Conservation (phyloP, 2,329 filamentous ascomycete species). For the Ceratocystiopsis minuta region DNA sequence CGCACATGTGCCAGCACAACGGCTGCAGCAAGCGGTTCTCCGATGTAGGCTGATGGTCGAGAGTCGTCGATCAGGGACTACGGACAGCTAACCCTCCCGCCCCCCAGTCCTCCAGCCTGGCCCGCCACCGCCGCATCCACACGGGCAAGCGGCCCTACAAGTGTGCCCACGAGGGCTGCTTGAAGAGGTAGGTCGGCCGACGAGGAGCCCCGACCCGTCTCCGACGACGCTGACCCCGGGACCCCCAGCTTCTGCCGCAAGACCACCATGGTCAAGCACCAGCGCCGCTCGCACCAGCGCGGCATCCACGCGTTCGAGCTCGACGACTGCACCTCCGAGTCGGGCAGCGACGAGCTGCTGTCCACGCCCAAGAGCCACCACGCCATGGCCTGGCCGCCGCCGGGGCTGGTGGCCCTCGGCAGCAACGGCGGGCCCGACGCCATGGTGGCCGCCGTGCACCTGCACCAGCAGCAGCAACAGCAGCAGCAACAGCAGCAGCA, state of each 20-base stretch:
- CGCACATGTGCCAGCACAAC: conserved; percentile 46
- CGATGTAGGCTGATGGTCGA: conserved; percentile 33
- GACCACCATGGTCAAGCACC: conserved; percentile 53
- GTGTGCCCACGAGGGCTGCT: conserved; percentile 41
- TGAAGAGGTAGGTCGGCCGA: conserved; percentile 32
- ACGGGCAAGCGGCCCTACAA: conserved; percentile 49
- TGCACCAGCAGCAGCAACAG: no score
- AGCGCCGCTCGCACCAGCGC: conserved; percentile 42
- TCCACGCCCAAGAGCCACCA: conserved; percentile 38
- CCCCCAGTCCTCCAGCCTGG: conserved; percentile 42
- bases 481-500: no score
- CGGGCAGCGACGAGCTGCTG: conserved; percentile 39
- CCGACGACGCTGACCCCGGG: no score
- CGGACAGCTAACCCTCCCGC: no score
- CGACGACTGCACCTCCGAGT: conserved; percentile 37
- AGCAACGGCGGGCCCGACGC: conserved; percentile 9
- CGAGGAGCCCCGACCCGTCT: no score
- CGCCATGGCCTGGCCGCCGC: conserved; percentile 30
- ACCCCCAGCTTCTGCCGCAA: conserved; percentile 47
- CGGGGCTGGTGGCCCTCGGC: conserved; percentile 21
- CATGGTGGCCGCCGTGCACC: no score
- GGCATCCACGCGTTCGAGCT: conserved; percentile 36
- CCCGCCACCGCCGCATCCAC: conserved; percentile 47
- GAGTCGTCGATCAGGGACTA: background rate
- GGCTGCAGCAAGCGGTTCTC: conserved; percentile 53